A percentile compares a stretch with the other conserved stretches of the same genome.
phyloP scores from a whole-genome alignment of 331 rosid genomes.

The Arachis monticola region DNA sequence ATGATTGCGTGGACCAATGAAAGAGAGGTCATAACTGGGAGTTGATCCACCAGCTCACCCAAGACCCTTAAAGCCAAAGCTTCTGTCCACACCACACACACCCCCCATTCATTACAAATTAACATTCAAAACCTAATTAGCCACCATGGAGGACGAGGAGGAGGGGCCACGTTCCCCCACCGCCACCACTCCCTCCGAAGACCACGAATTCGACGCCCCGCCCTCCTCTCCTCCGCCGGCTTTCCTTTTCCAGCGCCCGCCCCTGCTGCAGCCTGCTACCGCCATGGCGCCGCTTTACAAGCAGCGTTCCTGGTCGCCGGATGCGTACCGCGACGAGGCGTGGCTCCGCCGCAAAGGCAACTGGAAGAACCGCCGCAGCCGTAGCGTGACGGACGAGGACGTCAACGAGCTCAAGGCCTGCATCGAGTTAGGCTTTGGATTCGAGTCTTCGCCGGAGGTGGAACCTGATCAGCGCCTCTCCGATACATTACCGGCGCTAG shows the following conservation, averaged over 20 bases:
- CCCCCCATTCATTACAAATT: background rate
- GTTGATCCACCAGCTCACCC: slow-evolving; percentile 34
- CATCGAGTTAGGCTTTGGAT: slow-evolving; percentile 87
- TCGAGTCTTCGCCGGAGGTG: slow-evolving; percentile 68
- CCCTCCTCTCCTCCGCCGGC: slow-evolving; percentile 29
- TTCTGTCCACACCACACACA: background rate
- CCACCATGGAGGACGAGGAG: slow-evolving; percentile 39
- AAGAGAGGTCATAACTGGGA: slow-evolving; percentile 25
- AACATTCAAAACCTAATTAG: slow-evolving; percentile 28
- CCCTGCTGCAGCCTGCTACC: background rate
- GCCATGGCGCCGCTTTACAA: slow-evolving; percentile 55
- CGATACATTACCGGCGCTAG: slow-evolving; percentile 83
- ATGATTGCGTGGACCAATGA: slow-evolving; percentile 65
- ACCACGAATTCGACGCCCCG: background rate
- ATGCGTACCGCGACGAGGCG: slow-evolving; percentile 80
- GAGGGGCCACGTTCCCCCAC: slow-evolving; percentile 51
- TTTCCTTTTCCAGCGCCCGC: slow-evolving; percentile 21
- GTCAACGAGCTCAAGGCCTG: slow-evolving; percentile 90
- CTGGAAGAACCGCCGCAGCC: slow-evolving; percentile 63
- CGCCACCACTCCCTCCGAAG: slow-evolving; percentile 46
- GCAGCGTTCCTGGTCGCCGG: slow-evolving; percentile 95
- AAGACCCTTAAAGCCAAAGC: slow-evolving; percentile 23
- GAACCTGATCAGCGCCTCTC: slow-evolving; percentile 68
- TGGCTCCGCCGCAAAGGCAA: slow-evolving; percentile 84
- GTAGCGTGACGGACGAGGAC: slow-evolving; percentile 88